These are phyloP conservation scores for Alternaria solani DNA, from an alignment of 2,329 filamentous ascomycete species.

Conservation along the genomic window DNA sequence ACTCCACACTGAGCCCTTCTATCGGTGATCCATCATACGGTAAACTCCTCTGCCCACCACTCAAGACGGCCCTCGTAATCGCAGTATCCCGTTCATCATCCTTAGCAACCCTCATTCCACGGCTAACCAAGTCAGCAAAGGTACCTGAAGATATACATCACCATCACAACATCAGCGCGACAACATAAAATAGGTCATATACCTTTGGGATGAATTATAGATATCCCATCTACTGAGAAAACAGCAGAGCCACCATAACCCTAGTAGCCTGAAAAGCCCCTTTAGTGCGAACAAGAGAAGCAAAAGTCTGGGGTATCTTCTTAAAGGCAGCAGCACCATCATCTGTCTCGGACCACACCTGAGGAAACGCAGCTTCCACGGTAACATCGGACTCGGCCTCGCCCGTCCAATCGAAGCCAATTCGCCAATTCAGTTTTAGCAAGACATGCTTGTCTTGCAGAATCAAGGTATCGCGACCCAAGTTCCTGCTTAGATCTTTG, in stretches of 20 bases:
- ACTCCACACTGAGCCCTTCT: not conserved
- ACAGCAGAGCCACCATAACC: slow-evolving; percentile 67
- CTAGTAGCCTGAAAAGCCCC: slow-evolving; percentile 66
- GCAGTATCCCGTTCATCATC: not conserved
- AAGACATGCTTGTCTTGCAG: slow-evolving; percentile 51
- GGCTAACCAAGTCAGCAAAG: not conserved
- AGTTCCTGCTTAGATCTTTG: slow-evolving; percentile 60
- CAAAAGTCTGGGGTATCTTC: slow-evolving; percentile 68
- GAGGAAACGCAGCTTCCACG: slow-evolving; percentile 65
- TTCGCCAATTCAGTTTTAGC: slow-evolving; percentile 68
- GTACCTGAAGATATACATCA: too few relatives aligned
- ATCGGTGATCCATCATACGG: too few relatives aligned
- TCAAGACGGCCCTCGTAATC: not conserved
- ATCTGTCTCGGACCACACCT: slow-evolving; percentile 69
- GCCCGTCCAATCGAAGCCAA: slow-evolving; percentile 76
- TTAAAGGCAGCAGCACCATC: slow-evolving; percentile 61
- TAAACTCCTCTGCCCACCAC: not conserved
- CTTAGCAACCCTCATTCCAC: not conserved
- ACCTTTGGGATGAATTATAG: not conserved
- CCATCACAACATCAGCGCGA: too few relatives aligned
- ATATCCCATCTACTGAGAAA: slow-evolving; percentile 25
- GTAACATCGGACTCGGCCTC: slow-evolving; percentile 69
- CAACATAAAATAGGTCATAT: not conserved
- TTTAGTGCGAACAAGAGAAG: slow-evolving; percentile 63
- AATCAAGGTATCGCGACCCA: slow-evolving; percentile 41